Evolutionary conservation across 140 eudicot species (phyloP), one percentile per base, ranked within the genome.

Genomic region (Bidens hawaiensis): DNA sequence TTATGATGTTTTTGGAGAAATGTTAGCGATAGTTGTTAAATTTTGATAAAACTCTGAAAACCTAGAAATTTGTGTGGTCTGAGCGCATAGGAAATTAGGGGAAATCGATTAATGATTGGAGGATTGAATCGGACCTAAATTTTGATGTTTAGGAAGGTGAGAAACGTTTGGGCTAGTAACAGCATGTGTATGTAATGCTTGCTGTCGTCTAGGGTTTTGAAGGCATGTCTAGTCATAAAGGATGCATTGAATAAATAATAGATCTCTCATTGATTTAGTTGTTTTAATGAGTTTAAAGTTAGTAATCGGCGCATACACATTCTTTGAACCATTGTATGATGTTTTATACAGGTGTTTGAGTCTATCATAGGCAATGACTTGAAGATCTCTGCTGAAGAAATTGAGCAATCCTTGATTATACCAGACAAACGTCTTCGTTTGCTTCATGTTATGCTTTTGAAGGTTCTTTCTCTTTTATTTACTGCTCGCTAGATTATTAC

Each of bases 381-480:
- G 74, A 88, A 85, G 73, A 51, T 82, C 25, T 78, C 95, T 41
- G 89, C 94, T 55, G 99, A 93, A 69, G 93, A 88, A 33, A 62
- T 93, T 34, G 99, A 93, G 76, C 77, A 64, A 11, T 87, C 87
- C 22, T 76, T 91, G 13, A 91, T 91, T 13, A 52, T 33, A 62
- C 91, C 85, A 6, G 80, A 91, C 54, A 68, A 38, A 41, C 58
- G 72, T 40, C 93, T 87, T 46, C 77, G 85, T 14, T 81, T 77
- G 78, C 78, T 93, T 70, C 99, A 93, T 47, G 62, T 81, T 28
- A 26, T 52, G 24, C 89, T 93, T 23, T 70, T 93, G 68, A 88
- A 93, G 99, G 99, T 93, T 60, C 64, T 30, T 13, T 31, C 47
- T 64, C 23, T 61, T 18, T 41, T 26, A 21, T 65, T 38, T 17